Base-by-base conservation (phyloP, 257 asterid species). In the Mentha longifolia region DNA sequence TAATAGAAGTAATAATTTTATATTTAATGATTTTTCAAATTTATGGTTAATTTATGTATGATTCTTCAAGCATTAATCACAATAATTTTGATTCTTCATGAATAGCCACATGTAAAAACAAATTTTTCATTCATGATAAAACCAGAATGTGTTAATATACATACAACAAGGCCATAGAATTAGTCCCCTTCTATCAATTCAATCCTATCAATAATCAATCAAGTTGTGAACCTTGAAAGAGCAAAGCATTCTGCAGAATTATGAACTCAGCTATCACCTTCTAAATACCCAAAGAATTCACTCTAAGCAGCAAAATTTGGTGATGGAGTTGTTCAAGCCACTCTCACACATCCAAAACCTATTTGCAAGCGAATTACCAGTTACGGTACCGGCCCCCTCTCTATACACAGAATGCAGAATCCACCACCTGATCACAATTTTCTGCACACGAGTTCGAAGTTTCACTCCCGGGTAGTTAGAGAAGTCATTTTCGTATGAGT, bases 81-180 rank as follows among this genome's bases (percentile, higher is more conserved):
- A 22, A n/a, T n/a, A n/a, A n/a, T n/a, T n/a, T n/a, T n/a, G n/a
- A n/a, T n/a, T n/a, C n/a, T n/a, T n/a, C n/a, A n/a, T n/a, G 25
- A 22, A 22, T 2, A 22, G 25, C 25, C 31, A 35, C 8, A 35
- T 7, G 39, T 35, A 35, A 6, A 30, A 61, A 42, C 63, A 50
- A 61, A 5, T 71, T 1, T 28, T 51, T 7, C 22, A 31, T 61
- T 63, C 43, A 54, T 5, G 11, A 7, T 65, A 54, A 54, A 59
- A 66, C 6, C 43, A 45, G 12, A 75, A 79, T 60, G 45, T 22
- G 39, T 35, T 20, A 71, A 60, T 58, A 55, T 67, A 80, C 76
- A 77, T 28, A 28, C 31, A 73, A 61, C 77, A 73, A 68, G 63
- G 76, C 71, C 55, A 42, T 54, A 41, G 33, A 62, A 75, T 33